Evolutionary conservation across 2,329 filamentous ascomycete genomes (phyloP), one percentile per base, ranked within the genome.

Genomic region (Colletotrichum gigasporum): DNA sequence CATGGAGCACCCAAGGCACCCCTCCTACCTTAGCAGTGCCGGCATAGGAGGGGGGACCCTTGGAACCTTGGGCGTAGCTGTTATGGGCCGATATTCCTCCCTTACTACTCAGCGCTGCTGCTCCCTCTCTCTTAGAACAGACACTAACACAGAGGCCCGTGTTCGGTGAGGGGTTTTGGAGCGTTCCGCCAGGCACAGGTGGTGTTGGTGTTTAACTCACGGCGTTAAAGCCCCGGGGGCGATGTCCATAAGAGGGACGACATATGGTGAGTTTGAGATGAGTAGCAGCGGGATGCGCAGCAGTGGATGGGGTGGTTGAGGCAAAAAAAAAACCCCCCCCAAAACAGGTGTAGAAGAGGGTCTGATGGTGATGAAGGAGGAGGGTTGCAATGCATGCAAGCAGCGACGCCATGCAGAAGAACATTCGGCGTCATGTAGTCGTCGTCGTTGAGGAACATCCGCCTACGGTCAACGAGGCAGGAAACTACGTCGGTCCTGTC

Each of bases 141-240:
- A 42, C 16, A 54, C 37, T 42, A n/a, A 26, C 26, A 26, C 26
- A 55, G 52, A 58, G 60, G 54, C 39, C 60, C 45, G 60, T 63
- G 60, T 63, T 24, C 11, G 20, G 16, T 51, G 60, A 59, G 58
- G 60, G 58, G 60, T 52, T 51, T 39, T 50, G 26, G 35, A 30
- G 45, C 20, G 8, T 14, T 26, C 18, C 41, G 18, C 41, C 18
- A n/a, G n/a, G 51, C 26, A 24, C 37, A 42, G 37, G 24, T 34
- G 44, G 35, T 22, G 16, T 6, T 53, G 51, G n/a, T 16, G 12
- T 44, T 14, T 11, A 24, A 16, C 41, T 20, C 41, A 34, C 10
- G 14, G 35, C 22, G 48, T 52, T 18, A 12, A 52, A 39, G 3
- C 18, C 16, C 16, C n/a, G n/a, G n/a, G n/a, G n/a, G n/a, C n/a